Base-by-base conservation (phyloP, 2,329 filamentous ascomycete species). In the Neobulgaria alba region DNA sequence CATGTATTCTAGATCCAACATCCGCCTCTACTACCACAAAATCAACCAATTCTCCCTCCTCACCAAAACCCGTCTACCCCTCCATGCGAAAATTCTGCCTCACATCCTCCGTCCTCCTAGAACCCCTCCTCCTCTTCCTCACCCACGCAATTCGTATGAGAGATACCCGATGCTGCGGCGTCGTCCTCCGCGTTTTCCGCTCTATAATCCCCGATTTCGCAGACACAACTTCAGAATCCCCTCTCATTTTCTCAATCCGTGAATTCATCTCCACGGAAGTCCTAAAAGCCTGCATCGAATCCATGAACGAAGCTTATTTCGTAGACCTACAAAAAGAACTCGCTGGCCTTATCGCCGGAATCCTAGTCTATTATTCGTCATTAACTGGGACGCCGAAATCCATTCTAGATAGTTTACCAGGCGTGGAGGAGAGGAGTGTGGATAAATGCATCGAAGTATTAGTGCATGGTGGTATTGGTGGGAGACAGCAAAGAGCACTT, bases 311-410 rank as follows among this genome's bases (percentile, higher is more conserved):
- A 52, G 82, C 87, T 0, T 95, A 96, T 62, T 98, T 96, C 62
- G 89, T 95, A 23, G 92, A 98, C 52, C 77, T 93, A 47, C 92
- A 98, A 57, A 90, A 89, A 59, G 89, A 98, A 38, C 72, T 98
- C 16, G 90, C 88, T 1, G 76, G 80, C 16, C 71, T 96, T 29
- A 95, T 98, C 47, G 89, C 89, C 0, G 76, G 81, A 3, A 92
- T 96, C 46, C 71, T 95, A 53, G 73, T 82, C 7, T 75, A 84
- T 46, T 95, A 95, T 59, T 76, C 77, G 10, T 68, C 75, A 0
- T 63, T 75, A 21, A 89, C 82, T 5, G 57, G 69, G 5, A 92
- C 84, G 1, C 86, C 89, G 0, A 72, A 79, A 15, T 67, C 79
- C 4, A 75, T 96, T 29, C 71, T 98, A n/a, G 67, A 88, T 3